A percentile compares a stretch with the other conserved stretches of the same genome.
Evolutionary conservation across 2,329 filamentous ascomycete genomes (phyloP).

Genomic region (Coniochaeta hoffmannii): DNA sequence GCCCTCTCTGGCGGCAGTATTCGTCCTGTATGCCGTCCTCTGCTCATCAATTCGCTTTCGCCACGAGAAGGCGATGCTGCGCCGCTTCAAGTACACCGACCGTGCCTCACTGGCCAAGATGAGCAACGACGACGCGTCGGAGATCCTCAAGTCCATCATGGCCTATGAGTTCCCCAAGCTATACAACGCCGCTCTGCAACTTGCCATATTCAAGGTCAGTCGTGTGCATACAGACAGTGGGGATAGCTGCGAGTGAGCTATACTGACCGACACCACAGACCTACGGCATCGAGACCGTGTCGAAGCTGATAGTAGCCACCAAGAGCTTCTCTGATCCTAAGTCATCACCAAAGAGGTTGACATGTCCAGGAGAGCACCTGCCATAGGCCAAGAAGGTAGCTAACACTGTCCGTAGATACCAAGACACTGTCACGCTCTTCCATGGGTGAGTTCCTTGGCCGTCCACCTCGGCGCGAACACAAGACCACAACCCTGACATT

Average conservation of each 20-base stretch:
- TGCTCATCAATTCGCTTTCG: conserved; percentile 30
- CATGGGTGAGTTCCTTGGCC: conserved; percentile 19
- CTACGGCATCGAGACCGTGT: conserved; percentile 30
- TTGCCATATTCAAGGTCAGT: conserved; percentile 32
- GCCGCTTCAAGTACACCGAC: conserved; percentile 23
- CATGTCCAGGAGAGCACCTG: not conserved
- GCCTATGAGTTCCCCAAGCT: conserved; percentile 29
- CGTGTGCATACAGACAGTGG: not conserved
- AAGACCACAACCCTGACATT: not conserved
- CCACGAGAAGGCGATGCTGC: conserved; percentile 20
- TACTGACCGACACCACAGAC: conserved; percentile 20
- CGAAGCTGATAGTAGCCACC: conserved; percentile 25
- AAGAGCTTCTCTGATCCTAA: conserved; percentile 25
- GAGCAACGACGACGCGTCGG: conserved; percentile 36
- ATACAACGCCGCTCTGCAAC: conserved; percentile 27
- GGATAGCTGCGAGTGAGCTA: not conserved
- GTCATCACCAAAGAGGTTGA: conserved; percentile 27
- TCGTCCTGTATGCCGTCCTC: conserved; percentile 23
- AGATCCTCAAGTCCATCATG: conserved; percentile 28
- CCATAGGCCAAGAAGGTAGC: not conserved
- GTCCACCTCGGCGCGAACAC: not conserved
- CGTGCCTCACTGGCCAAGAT: conserved; percentile 29
- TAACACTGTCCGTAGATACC: conserved; percentile 23
- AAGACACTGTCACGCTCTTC: conserved; percentile 31
- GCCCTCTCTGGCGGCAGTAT: conserved; percentile 6